These are phyloP conservation scores for Rhodotorula diobovata DNA, from an alignment of 768 basidiomycete species.

Conservation along the genomic window DNA sequence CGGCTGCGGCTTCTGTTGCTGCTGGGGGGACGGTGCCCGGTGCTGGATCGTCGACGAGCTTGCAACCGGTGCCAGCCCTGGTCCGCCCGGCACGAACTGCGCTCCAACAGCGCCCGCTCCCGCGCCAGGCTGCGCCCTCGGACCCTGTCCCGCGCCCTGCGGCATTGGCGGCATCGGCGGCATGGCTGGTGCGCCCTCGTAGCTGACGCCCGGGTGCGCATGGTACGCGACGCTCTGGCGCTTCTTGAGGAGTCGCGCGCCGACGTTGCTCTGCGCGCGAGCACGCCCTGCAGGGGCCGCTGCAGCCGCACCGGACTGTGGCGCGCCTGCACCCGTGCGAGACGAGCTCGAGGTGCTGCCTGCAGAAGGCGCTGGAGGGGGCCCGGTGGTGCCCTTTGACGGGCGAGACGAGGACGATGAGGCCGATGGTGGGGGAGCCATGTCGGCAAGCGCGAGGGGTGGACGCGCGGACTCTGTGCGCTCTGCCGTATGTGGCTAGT, in stretches of 20 bases:
- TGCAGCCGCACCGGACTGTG: not conserved
- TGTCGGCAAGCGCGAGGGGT: not conserved
- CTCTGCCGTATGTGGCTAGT: fast-evolving
- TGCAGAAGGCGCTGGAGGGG: not conserved
- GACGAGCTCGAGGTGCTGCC: not conserved
- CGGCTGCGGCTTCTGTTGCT: not conserved
- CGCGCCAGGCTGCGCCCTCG: no score
- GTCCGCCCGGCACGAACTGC: not conserved
- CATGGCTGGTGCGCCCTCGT: not conserved
- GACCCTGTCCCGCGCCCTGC: not conserved
- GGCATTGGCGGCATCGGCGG: conserved; percentile 22
- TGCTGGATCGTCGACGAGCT: not conserved
- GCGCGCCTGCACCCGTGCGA: not conserved
- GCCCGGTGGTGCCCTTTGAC: not conserved
- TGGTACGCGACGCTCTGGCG: conserved; percentile 39
- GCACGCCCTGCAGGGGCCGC: not conserved
- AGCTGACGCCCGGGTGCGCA: not conserved
- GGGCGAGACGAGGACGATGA: conserved; percentile 1
- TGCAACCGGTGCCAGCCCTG: not conserved
- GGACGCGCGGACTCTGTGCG: not conserved
- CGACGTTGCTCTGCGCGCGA: conserved; percentile 35
- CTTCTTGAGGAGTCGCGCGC: conserved; percentile 39
- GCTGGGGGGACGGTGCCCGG: not conserved
- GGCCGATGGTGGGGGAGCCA: not conserved
- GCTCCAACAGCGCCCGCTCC: not conserved